Evolutionary conservation across 306 rosid genomes (phyloP).

Genomic region (Trifolium subterraneum): DNA sequence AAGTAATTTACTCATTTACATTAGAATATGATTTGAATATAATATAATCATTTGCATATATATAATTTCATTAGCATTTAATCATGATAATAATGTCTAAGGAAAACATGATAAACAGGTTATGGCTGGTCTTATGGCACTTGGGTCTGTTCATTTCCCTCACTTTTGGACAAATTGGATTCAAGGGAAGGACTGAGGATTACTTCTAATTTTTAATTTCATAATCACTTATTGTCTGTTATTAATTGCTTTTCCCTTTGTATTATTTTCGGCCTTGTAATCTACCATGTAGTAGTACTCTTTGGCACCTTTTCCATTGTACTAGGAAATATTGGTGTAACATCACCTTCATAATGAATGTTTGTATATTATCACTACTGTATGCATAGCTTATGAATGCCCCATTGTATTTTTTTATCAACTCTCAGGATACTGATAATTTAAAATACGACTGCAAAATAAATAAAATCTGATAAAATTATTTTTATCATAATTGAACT

Average conservation of each 20-base stretch:
- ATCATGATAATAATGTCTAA: neutral
- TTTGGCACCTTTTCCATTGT: constrained; percentile 32
- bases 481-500: too few species aligned
- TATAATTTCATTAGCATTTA: too few species aligned
- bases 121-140: constrained; percentile 92
- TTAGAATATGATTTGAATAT: neutral
- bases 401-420: too few species aligned
- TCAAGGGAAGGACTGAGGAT: constrained; percentile 92
- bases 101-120: constrained; percentile 51
- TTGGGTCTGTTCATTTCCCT: constrained; percentile 76
- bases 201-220: constrained; percentile 67
- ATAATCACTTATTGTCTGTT: constrained; percentile 20
- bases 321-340: constrained; percentile 28
- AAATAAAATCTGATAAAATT: too few species aligned
- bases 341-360: constrained; percentile 42
- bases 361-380: constrained; percentile 36
- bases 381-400: neutral
- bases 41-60: too few species aligned
- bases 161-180: constrained; percentile 95
- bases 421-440: too few species aligned
- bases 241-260: constrained; percentile 26
- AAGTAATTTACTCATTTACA: neutral
- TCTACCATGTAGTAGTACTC: constrained; percentile 35
- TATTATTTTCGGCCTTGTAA: constrained; percentile 19
- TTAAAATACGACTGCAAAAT: too few species aligned